A percentile compares a stretch with the other conserved stretches of the same genome.
Evolutionary conservation across 768 basidiomycete genomes (phyloP).

Genomic region (Leccinum variicolor): DNA sequence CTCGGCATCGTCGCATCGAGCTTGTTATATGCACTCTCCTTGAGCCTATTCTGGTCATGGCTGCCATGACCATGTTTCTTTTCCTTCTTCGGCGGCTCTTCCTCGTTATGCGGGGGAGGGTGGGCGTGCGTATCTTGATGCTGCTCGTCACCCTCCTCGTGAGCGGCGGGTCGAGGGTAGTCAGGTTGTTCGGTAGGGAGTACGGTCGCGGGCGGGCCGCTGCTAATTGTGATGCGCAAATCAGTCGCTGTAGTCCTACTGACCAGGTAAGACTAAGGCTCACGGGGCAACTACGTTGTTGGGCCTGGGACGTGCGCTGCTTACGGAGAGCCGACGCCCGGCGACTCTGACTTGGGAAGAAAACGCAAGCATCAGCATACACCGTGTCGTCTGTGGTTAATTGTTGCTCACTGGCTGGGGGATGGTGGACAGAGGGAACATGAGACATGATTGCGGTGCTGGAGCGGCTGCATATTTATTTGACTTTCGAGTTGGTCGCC

Average conservation of each 20-base stretch:
- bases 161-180: constrained; percentile 54
- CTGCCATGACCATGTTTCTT: constrained; percentile 39
- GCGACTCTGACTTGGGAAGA: constrained; percentile 38
- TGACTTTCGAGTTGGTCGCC: neutral
- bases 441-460: constrained; percentile 28
- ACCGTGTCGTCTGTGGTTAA: neutral
- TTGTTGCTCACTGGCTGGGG: constrained; percentile 45
- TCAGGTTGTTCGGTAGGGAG: constrained; percentile 29
- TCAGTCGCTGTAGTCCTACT: neutral
- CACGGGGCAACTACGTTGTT: constrained; percentile 29
- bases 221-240: neutral
- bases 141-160: constrained; percentile 33
- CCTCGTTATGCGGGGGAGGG: constrained; percentile 40
- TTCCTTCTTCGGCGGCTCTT: constrained; percentile 47
- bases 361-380: neutral
- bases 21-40: constrained; percentile 45
- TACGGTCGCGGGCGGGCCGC: neutral
- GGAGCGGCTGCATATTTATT: neutral
- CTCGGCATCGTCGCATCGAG: constrained; percentile 48
- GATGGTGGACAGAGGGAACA: constrained; percentile 34
- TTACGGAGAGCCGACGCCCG: constrained; percentile 48
- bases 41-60: constrained; percentile 45
- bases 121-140: neutral
- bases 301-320: constrained; percentile 36
- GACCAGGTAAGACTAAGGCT: neutral